Base-by-base conservation (phyloP, 208 protist species). In the Phytomonas sp. region DNA sequence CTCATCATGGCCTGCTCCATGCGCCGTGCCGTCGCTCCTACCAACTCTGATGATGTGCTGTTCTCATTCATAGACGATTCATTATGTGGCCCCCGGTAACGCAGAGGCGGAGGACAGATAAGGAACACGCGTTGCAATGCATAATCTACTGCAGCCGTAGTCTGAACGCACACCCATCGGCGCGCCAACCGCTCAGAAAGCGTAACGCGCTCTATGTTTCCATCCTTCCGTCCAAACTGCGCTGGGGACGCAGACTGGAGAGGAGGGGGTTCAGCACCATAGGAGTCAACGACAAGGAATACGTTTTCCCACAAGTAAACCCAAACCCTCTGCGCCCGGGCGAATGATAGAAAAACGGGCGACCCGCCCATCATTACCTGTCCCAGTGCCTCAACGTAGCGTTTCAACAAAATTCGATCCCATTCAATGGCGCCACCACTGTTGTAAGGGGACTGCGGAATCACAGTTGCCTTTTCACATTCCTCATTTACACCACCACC, bases 271-370 rank as follows among this genome's bases (percentile, higher is more conserved):
- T 0, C 60, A 62, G 60, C 20, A 7, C 29, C 20, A n/a, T 29
- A 30, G 60, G 29, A 30, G 20, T 33, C 60, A 28, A 26, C 60
- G 13, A 76, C 63, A 17, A 17, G 4, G 28, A 93, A 66, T 43
- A 91, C 87, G 68, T 80, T 89, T 36, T 85, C 79, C 71, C 84
- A 80, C 68, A 93, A 34, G 69, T 93, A 91, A 53, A 80, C 62
- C 79, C 84, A 87, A 36, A 93, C 66, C 20, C 83, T 77, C 59
- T 78, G 75, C 33, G 75, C 66, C 2, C 40, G 9, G 1, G 75
- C 72, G 26, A 92, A 8, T 15, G 77, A 60, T 9, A 51, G 51
- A 60, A 32, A 32, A 30, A 33, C 34, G 29, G 26, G 33, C 11
- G 30, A 31, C 26, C 40, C 26, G 62, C n/a, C 32, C 30, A 32